phyloP scores from a whole-genome alignment of 768 basidiomycete genomes.

The Saitozyma sp. region DNA sequence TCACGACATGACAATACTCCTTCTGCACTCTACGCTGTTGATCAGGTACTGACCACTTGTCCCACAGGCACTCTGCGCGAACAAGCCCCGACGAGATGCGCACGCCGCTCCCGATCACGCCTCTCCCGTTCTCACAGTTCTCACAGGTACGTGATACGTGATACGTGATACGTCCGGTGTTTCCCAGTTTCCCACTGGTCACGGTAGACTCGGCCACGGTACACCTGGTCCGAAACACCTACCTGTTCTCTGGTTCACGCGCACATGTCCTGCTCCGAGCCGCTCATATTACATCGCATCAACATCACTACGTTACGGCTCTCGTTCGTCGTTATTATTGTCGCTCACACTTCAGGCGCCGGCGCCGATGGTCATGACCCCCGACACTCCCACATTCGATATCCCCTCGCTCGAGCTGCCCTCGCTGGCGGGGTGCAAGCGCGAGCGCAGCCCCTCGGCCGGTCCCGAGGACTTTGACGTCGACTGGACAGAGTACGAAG shows the following conservation, averaged over 20 bases:
- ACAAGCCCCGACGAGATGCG: not conserved
- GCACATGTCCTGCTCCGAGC: too few relatives aligned
- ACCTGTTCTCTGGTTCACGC: too few relatives aligned
- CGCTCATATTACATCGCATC: not conserved
- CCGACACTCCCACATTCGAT: conserved; percentile 34
- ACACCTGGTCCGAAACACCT: too few relatives aligned
- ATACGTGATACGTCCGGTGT: too few relatives aligned
- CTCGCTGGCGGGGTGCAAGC: not conserved
- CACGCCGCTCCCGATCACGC: conserved; percentile 8
- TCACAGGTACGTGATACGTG: too few relatives aligned
- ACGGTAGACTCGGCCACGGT: too few relatives aligned
- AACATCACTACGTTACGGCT: not conserved
- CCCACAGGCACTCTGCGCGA: too few relatives aligned
- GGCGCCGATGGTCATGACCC: conserved; percentile 29
- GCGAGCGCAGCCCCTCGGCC: not conserved
- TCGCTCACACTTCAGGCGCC: too few relatives aligned
- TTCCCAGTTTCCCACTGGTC: too few relatives aligned
- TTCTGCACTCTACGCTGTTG: too few relatives aligned
- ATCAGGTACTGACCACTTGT: too few relatives aligned
- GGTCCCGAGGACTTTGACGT: not conserved
- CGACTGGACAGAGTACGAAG: conserved; percentile 39
- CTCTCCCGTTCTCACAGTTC: not conserved
- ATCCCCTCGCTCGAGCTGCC: conserved; percentile 13
- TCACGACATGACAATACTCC: too few relatives aligned
- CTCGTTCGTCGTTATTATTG: not conserved